Evolutionary conservation across 805 yeast species (phyloP).

Genomic region (Candida silvatica): DNA sequence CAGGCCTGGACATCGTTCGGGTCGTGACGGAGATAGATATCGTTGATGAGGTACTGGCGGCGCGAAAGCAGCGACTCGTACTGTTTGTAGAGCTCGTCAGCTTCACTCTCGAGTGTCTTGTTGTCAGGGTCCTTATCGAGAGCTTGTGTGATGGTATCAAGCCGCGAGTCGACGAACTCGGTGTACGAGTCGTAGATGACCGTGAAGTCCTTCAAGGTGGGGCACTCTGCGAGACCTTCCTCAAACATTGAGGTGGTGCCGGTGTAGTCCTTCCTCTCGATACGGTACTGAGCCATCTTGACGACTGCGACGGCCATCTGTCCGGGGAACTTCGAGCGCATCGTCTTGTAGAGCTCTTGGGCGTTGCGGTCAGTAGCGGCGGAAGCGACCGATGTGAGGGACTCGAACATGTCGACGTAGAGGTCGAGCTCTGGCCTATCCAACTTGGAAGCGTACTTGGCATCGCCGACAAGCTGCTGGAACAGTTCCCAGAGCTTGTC

Average conservation of each 20-base stretch:
- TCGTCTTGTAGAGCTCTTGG: constrained; percentile 22
- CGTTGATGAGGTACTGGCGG: constrained; percentile 53
- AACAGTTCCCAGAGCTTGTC: constrained; percentile 17
- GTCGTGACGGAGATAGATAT: constrained; percentile 55
- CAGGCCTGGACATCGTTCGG: constrained; percentile 57
- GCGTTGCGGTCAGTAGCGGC: constrained; percentile 7
- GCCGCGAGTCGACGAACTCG: constrained; percentile 45
- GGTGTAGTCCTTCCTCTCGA: constrained; percentile 26
- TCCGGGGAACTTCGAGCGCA: constrained; percentile 44
- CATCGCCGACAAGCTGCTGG: constrained; percentile 24
- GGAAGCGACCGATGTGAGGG: no score
- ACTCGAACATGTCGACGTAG: constrained; percentile 37
- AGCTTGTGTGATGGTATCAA: constrained; percentile 19
- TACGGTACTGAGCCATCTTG: constrained; percentile 39
- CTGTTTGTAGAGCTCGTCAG: constrained; percentile 35
- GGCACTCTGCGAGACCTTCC: constrained; percentile 35
- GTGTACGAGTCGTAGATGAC: constrained; percentile 53
- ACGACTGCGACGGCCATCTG: constrained; percentile 43
- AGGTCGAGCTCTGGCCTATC: constrained; percentile 39
- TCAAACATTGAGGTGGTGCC: constrained; percentile 37
- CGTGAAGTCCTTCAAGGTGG: constrained; percentile 54
- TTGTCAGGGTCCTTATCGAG: constrained; percentile 9
- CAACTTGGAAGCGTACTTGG: constrained; percentile 25
- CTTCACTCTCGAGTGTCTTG: constrained; percentile 19
- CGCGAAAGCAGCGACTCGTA: constrained; percentile 50